Evolutionary conservation across 768 basidiomycete species (phyloP).

Genomic region (Lactarius indigo): DNA sequence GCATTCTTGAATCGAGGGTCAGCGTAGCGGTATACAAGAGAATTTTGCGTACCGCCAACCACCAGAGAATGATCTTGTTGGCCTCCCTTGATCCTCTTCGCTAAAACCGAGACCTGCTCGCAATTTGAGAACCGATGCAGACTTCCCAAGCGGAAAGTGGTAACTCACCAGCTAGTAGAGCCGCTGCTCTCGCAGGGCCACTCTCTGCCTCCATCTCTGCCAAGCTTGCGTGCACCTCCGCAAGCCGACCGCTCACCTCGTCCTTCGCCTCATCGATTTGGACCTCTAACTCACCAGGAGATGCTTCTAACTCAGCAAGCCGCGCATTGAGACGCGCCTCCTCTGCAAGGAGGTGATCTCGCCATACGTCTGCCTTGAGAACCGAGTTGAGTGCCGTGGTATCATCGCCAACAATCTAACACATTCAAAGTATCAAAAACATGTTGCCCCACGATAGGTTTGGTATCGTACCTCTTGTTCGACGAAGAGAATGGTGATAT

Average conservation of each 20-base stretch:
- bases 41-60: conserved; percentile 76
- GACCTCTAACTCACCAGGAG: conserved; percentile 42
- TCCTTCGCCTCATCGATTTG: conserved; percentile 82
- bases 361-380: conserved; percentile 99
- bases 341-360: conserved; percentile 86
- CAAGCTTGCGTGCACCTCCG: conserved; percentile 84
- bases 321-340: conserved; percentile 72
- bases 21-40: not conserved
- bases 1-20: conserved; percentile 59
- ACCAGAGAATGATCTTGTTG: conserved; percentile 86
- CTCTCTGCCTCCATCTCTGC: conserved; percentile 99
- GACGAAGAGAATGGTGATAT: conserved; percentile 96
- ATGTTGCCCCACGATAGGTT: not conserved
- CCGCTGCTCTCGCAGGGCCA: conserved; percentile 90
- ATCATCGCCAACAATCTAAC: conserved; percentile 87
- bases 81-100: conserved; percentile 79
- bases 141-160: not conserved
- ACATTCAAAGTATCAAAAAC: not conserved
- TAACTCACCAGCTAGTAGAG: conserved; percentile 72
- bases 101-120: conserved; percentile 81
- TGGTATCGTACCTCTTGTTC: conserved; percentile 82
- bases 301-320: conserved; percentile 70
- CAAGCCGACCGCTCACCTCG: conserved; percentile 73
- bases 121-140: not conserved
- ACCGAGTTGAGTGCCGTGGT: conserved; percentile 91